Base-by-base conservation (phyloP, 164 flowering plant species). In the Aristolochia californica region DNA sequence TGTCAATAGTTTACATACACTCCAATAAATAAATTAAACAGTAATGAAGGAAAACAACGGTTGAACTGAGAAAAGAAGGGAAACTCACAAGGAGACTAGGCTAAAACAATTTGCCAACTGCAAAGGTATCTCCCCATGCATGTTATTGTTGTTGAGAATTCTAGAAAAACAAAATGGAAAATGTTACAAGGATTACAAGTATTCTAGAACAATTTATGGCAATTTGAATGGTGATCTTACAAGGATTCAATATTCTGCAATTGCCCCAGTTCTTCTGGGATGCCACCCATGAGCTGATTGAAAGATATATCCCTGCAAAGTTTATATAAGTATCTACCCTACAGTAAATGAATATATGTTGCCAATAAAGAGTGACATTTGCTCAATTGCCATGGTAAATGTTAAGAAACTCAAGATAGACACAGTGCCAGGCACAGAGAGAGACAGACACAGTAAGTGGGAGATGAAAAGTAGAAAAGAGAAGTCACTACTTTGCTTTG, bases 71-170 rank as follows among this genome's bases (percentile, higher is more conserved):
- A 54, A 27, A 24, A 10, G 28, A 34, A 27, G 43, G 4, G n/a
- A 12, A 18, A 64, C 95, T 74, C 57, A 91, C 98, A 91, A 45
- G 23, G 60, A 66, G 48, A 62, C 43, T 25, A 91, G 83, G 63
- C 95, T 88, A 60, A 88, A 80, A 66, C 98, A 91, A 64, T 83
- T 84, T 24, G 75, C 70, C 5, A 91, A 69, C 71, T 88, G 93
- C 45, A 70, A 72, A 4, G 98, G 96, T 27, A 91, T 79, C 38
- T 49, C 71, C 28, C 98, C 96, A 34, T 67, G 70, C 51, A 91
- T 60, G 53, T 74, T 24, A 70, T 91, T 91, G 71, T 86, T 78
- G 52, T 78, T 86, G 56, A 91, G 66, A 13, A 86, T 80, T 62
- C 98, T 91, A 67, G 43, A 59, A 54, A 0, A 54, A 24, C 18